Base-by-base conservation (phyloP, 2,329 filamentous ascomycete genomes). In the Davidsoniella virescens region DNA sequence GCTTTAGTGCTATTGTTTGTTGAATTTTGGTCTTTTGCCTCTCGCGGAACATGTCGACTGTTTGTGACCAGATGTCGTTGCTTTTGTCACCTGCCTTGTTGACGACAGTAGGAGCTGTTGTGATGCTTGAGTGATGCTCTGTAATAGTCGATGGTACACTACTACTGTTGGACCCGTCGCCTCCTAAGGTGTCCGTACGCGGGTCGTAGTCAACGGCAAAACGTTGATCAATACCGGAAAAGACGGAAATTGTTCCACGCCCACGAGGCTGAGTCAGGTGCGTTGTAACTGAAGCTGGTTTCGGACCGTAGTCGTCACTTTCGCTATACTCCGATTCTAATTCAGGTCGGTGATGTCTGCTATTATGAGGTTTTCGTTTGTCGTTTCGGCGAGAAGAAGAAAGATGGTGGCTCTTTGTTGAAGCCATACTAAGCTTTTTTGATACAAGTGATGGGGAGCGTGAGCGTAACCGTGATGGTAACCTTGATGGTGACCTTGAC, bases 11-110 rank as follows among this genome's bases (percentile, higher is more conserved):
- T 33, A 8, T 9, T 33, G 12, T 8, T 10, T 33, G 29, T 9
- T 12, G 9, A 12, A 33, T 9, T 72, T 10, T 74, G 5, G 39
- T 47, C 56, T 80, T 80, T 56, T 85, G 76, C n/a, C 86, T 78
- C 61, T 94, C 87, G 38, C 82, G 75, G 51, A 86, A 71, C 4
- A 81, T 79, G 63, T 94, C 87, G 1, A 92, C 69, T 1, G 84
- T 79, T 57, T 85, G 76, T 42, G 85, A 83, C 87, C 87, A 94
- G 53, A 85, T 78, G 54, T 81, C 78, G 25, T 70, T 71, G 18
- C 63, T 64, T 17, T 16, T 17, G 8, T 17, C 20, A n/a, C 16
- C 39, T 25, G 7, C 20, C 7, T 8, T 16, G 20, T 23, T 18
- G 25, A 25, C 20, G 14, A 6, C 14, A 33, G 29, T 33, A 33